Conservation (phyloP, 768 basidiomycete genomes). For the Phaeolepiota aurea region DNA sequence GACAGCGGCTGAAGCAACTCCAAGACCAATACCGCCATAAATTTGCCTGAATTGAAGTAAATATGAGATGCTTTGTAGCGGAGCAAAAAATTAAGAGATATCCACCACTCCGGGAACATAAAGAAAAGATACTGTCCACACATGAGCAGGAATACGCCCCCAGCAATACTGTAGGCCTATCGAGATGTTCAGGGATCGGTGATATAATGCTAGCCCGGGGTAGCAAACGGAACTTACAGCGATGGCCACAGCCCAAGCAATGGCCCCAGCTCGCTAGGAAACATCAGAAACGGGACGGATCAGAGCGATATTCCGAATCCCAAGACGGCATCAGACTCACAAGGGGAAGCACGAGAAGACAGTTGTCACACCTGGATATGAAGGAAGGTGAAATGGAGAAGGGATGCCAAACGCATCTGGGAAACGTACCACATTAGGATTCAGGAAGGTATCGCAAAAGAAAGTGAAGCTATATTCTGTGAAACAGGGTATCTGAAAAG, state of each 20-base stretch:
- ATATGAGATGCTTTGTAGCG: constrained; percentile 20
- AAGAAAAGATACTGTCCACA: constrained; percentile 61
- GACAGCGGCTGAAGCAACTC: constrained; percentile 39
- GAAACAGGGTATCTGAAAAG: background rate
- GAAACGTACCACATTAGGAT: constrained; percentile 19
- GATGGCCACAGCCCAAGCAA: constrained; percentile 60
- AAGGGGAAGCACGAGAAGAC: constrained; percentile 64
- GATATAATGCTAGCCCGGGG: background rate
- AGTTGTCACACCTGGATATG: constrained; percentile 66
- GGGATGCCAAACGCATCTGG: constrained; percentile 12
- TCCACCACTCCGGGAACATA: constrained; percentile 56
- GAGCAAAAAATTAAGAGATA: constrained; percentile 13
- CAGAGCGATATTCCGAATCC: constrained; percentile 11
- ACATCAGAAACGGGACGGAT: constrained; percentile 17
- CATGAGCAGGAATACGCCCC: constrained; percentile 54
- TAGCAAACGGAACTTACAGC: constrained; percentile 32
- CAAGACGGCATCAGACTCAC: constrained; percentile 29
- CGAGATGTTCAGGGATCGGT: constrained; percentile 6
- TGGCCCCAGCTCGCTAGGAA: constrained; percentile 57
- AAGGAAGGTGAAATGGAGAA: constrained; percentile 8
- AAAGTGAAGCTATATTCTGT: constrained; percentile 4
- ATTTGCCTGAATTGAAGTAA: constrained; percentile 41
- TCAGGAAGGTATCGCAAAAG: constrained; percentile 13
- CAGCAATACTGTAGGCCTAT: constrained; percentile 59
- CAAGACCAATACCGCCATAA: constrained; percentile 59